A percentile compares a stretch with the other conserved stretches of the same genome.
phyloP scores from a whole-genome alignment of 176 grass and related monocot species.

The Elymus sibiricus region DNA sequence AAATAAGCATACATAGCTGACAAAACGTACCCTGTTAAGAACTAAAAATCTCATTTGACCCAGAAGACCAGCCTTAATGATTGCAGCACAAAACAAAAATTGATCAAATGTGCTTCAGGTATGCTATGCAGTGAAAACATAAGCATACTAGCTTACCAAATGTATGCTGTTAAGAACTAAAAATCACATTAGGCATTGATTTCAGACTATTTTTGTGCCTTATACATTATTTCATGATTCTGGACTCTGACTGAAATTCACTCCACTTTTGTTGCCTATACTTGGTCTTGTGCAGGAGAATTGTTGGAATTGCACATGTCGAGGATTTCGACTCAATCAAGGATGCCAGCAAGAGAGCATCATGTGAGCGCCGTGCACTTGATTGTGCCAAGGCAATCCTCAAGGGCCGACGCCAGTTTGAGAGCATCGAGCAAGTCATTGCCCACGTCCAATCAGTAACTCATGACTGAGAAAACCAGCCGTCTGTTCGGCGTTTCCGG shows the following conservation, averaged over 20 bases:
- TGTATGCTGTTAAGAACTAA: background rate
- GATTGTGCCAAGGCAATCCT: slow-evolving; percentile 69
- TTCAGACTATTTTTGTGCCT: background rate
- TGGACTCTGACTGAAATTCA: background rate
- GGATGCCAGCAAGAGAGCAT: slow-evolving; percentile 61
- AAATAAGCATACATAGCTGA: background rate
- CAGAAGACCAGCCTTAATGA: background rate
- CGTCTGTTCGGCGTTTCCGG: background rate
- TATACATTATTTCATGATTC: background rate
- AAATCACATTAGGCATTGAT: background rate
- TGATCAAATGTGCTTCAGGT: background rate
- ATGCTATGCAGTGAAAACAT: background rate
- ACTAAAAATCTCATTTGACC: background rate
- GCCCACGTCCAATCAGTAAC: slow-evolving; percentile 22
- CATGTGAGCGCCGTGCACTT: slow-evolving; percentile 58
- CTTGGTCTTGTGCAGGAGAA: slow-evolving; percentile 53
- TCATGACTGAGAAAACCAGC: background rate
- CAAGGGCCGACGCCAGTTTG: slow-evolving; percentile 54
- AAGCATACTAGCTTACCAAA: background rate
- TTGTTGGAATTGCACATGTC: slow-evolving; percentile 83
- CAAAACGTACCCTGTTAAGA: background rate
- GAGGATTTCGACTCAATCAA: slow-evolving; percentile 87
- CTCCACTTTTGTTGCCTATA: background rate
- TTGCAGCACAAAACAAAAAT: background rate
- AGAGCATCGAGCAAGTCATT: slow-evolving; percentile 55